A percentile compares a stretch with the other conserved stretches of the same genome.
Conservation (phyloP, 2,329 filamentous ascomycete species). For the Alternaria ethzedia region DNA sequence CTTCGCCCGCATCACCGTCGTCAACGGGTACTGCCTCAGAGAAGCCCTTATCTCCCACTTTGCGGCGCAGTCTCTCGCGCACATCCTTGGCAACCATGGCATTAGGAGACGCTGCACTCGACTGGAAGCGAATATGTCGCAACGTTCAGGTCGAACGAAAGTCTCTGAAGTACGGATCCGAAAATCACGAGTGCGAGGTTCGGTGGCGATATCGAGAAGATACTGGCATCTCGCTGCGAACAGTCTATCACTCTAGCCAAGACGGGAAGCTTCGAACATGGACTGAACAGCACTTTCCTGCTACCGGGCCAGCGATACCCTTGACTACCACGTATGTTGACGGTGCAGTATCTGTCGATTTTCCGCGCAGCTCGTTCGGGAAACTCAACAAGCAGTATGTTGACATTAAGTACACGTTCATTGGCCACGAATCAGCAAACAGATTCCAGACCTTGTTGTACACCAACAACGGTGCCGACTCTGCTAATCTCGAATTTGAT, state of each 20-base stretch:
- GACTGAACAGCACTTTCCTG: constrained; percentile 38
- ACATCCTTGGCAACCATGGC: constrained; percentile 32
- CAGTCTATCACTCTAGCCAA: constrained; percentile 30
- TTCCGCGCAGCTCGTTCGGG: constrained; percentile 35
- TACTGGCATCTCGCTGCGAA: constrained; percentile 31
- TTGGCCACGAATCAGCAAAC: constrained; percentile 13
- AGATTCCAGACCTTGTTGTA: constrained; percentile 43
- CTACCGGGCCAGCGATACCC: constrained; percentile 39
- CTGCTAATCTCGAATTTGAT: constrained; percentile 36
- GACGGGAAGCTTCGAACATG: constrained; percentile 26
- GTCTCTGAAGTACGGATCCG: constrained; percentile 10
- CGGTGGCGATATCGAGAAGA: constrained; percentile 40
- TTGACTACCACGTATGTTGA: constrained; percentile 36
- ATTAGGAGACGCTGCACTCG: constrained; percentile 35
- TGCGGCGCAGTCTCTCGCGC: constrained; percentile 25
- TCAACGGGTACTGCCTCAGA: constrained; percentile 31
- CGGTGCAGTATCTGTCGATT: constrained; percentile 39
- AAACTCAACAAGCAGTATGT: constrained; percentile 33
- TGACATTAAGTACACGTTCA: constrained; percentile 40
- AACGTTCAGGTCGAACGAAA: constrained; percentile 38
- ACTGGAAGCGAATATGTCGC: constrained; percentile 37
- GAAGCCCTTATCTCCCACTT: constrained; percentile 8
- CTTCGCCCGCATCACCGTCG: constrained; percentile 17
- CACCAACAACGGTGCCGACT: constrained; percentile 39
- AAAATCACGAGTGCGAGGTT: constrained; percentile 31